Conservation (phyloP, 305 asterid genomes). For the Salvia sclarea region DNA sequence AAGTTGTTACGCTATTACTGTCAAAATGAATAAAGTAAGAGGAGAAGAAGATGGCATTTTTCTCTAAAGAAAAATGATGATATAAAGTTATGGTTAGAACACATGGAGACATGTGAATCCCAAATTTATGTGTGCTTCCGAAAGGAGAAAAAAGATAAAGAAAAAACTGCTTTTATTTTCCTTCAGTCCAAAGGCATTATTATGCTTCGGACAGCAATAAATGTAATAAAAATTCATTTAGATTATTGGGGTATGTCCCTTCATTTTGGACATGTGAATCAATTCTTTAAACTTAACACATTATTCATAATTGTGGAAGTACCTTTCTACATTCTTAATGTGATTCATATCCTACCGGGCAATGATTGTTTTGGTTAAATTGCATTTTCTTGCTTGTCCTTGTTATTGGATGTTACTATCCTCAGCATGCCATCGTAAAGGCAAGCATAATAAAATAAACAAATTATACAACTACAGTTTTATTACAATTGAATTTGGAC, state of each 20-base stretch:
- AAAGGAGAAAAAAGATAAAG: background rate
- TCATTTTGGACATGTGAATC: background rate
- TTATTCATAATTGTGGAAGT: background rate
- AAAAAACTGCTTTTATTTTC: background rate
- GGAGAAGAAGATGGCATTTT: no score
- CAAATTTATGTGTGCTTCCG: background rate
- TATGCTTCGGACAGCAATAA: conserved; percentile 5
- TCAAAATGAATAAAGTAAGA: background rate
- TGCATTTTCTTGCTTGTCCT: background rate
- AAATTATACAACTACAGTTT: background rate
- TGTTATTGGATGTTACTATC: background rate
- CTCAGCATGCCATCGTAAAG: background rate
- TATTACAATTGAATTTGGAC: no score
- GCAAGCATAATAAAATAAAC: background rate
- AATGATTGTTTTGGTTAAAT: background rate
- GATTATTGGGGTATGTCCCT: background rate
- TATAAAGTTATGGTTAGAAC: conserved; percentile 7
- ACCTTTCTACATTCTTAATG: background rate
- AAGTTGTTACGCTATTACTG: background rate
- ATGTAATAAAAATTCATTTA: background rate
- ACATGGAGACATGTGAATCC: conserved; percentile 25
- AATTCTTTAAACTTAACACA: background rate
- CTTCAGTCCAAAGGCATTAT: conserved; percentile 23
- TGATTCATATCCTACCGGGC: background rate
- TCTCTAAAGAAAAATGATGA: background rate